Evolutionary conservation across 1,284 basidiomycete genomes (phyloP), one percentile per base, ranked within the genome.

Genomic region (Anthracocystis panici-leucophaei): DNA sequence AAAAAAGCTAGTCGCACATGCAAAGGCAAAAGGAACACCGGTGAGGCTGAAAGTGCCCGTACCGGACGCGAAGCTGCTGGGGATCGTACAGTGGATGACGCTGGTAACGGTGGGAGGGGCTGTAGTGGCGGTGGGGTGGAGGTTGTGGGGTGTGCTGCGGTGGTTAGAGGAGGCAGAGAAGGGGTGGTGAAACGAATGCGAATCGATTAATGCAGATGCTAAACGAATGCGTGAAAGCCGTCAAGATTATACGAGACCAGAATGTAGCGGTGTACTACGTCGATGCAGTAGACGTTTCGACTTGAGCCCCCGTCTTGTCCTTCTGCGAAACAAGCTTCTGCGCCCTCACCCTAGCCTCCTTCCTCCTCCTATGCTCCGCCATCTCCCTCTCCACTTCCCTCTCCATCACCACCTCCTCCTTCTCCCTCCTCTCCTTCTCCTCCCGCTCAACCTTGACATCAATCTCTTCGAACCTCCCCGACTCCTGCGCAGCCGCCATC

Each of bases 381-480:
- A 71, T 71, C 11, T 65, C 68, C 25, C 68, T 40, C 50, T 80
- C 67, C 18, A 77, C 75, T 23, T 59, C 49, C 41, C 40, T 21
- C 53, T 73, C 77, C 33, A 52, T 52, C 50, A 79, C 67, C 20
- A 65, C 62, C 5, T 78, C 76, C 56, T 80, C 66, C 41, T 54
- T 44, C 33, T 67, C 57, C 45, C n/a, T 8, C 52, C 55, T 46
- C 35, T 27, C 49, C 54, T 35, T 31, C 55, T 77, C 69, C 21
- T 73, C 64, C 27, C 58, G 16, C 16, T 75, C 71, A 14, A 23
- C 50, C 21, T 49, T 49, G 16, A 11, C 50, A 12, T 57, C 40
- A 16, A 81, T 33, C 57, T 82, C 78, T 53, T 78, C 58, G 35
- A 81, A 71, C 33, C 75, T 62, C 0, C 71, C 78, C 16, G 59